Base-by-base conservation (phyloP, 2,329 filamentous ascomycete species). In the Epichloe hybrida region DNA sequence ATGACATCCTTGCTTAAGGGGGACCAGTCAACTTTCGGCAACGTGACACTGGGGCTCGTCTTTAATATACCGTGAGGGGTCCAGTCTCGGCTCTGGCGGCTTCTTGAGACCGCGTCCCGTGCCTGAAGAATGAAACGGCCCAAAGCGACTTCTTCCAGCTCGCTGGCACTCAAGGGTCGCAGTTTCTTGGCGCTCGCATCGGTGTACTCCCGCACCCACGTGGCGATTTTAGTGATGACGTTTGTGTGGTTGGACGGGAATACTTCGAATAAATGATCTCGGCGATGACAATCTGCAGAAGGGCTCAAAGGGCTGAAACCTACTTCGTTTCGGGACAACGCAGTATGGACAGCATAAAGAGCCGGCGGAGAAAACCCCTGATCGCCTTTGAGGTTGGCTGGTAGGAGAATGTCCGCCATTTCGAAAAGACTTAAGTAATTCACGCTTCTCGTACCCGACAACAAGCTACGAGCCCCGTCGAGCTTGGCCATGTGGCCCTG, bases 261-360 rank as follows among this genome's bases (percentile, higher is more conserved):
- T 11, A 90, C 72, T 54, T 82, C 76, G 58, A 84, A 86, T 34
- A 85, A 57, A 53, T 75, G 74, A 7, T 76, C 64, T 66, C 75
- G 59, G 66, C 80, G 62, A 50, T 68, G 66, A 42, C 60, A 71
- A 62, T 61, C 65, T 65, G 74, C 64, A 65, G 74, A 62, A 55
- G 75, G 58, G 65, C 73, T 64, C 62, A 77, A 55, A 2, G 74
- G 69, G 2, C 73, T 72, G 60, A 89, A 86, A 21, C 59, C 77
- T 49, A 80, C 71, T 8, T 82, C 79, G 53, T 81, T 75, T 40
- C 74, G 70, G 23, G 74, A 63, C 7, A 91, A 62, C 8, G 82
- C 76, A 51, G 77, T 77, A 56, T 88, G 83, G 6, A 89, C 79
- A 4, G 86, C 85, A 58, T 88, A 86, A 5, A 88, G 65, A 8